These are phyloP conservation scores for Heimioporus sp. DNA, from an alignment of 768 basidiomycete genomes.

Conservation along the genomic window DNA sequence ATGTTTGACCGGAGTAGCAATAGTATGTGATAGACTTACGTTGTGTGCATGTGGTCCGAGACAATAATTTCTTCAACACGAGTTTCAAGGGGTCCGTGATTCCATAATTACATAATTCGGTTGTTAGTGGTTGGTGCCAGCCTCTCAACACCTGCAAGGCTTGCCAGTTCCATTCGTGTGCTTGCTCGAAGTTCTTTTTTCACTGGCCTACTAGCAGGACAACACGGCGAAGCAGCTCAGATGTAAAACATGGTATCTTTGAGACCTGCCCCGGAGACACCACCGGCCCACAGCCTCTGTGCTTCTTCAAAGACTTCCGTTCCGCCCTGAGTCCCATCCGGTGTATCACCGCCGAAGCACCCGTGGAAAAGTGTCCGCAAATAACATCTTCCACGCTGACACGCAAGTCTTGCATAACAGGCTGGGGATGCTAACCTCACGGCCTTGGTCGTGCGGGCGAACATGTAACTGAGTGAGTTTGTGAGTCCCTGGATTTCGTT, in stretches of 20 bases:
- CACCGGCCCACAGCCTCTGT: background rate
- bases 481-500: slow-evolving; percentile 1
- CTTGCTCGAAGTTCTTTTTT: no score
- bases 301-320: background rate
- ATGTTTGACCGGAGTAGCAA: no score
- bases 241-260: no score
- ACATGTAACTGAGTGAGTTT: slow-evolving; percentile 3
- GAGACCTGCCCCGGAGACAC: background rate
- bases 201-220: no score
- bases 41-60: no score
- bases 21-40: no score
- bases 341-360: background rate
- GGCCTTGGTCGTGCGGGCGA: background rate
- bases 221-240: background rate
- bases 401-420: background rate
- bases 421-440: background rate
- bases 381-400: slow-evolving; percentile 1
- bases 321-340: background rate
- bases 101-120: no score
- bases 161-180: no score
- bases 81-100: no score
- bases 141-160: no score
- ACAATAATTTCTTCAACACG: no score
- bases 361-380: background rate
- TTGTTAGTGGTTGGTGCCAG: no score